Percentiles rank a stretch among this genome's conserved stretches.
phyloP scores from a whole-genome alignment of 331 rosid species.

The Dryas integrifolia region DNA sequence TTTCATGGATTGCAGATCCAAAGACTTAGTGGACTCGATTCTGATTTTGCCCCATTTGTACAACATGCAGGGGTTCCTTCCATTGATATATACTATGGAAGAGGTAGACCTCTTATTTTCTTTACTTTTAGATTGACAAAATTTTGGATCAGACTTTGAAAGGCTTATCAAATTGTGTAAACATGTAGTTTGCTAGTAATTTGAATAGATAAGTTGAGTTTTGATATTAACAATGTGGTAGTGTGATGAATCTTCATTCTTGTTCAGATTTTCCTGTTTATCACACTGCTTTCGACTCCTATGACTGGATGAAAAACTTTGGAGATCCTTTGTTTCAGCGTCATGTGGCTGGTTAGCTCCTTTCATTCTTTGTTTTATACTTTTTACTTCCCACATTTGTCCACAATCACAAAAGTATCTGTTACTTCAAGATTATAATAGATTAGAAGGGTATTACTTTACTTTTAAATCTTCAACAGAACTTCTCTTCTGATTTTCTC shows the following conservation, averaged over 20 bases:
- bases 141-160: conserved; percentile 18
- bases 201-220: neutral
- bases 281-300: conserved; percentile 89
- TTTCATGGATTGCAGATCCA: conserved; percentile 56
- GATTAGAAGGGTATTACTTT: neutral
- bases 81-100: conserved; percentile 76
- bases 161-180: neutral
- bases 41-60: conserved; percentile 90
- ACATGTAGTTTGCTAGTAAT: neutral
- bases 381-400: neutral
- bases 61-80: conserved; percentile 95
- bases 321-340: conserved; percentile 93
- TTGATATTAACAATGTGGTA: neutral
- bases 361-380: neutral
- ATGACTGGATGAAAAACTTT: conserved; percentile 75
- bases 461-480: neutral
- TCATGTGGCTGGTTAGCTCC: conserved; percentile 71
- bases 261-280: conserved; percentile 84
- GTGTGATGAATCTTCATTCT: conserved; percentile 10
- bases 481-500: conserved; percentile 26
- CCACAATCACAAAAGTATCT: neutral
- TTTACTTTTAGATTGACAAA: neutral
- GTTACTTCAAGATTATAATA: neutral
- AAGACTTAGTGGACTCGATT: conserved; percentile 70
- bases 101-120: conserved; percentile 44